A percentile compares a stretch with the other conserved stretches of the same genome.
These are phyloP conservation scores for Pseudogymnoascus sp. DNA, from an alignment of 2,329 filamentous ascomycete species.

Conservation along the genomic window DNA sequence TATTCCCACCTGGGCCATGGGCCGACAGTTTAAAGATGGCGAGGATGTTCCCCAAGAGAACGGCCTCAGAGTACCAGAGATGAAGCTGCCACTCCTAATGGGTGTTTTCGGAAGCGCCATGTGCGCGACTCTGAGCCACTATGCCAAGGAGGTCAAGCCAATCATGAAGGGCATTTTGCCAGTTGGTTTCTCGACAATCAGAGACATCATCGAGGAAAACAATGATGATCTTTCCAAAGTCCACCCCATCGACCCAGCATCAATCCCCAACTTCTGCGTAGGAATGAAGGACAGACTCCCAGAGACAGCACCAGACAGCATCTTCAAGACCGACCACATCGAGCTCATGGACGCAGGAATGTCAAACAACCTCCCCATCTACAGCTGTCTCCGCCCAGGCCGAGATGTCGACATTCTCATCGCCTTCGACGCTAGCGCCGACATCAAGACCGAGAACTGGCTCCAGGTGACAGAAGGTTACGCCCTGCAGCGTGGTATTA, in stretches of 20 bases:
- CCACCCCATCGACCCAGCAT: conserved; percentile 87
- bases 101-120: conserved; percentile 97
- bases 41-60: conserved; percentile 51
- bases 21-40: conserved; percentile 72
- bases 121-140: conserved; percentile 90
- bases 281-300: conserved; percentile 73
- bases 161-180: conserved; percentile 57
- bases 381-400: conserved; percentile 82
- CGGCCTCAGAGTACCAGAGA: conserved; percentile 69
- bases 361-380: conserved; percentile 96
- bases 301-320: conserved; percentile 66
- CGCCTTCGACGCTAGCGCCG: conserved; percentile 80
- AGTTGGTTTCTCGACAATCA: conserved; percentile 67
- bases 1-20: conserved; percentile 91
- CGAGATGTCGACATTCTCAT: conserved; percentile 84
- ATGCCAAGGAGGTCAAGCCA: conserved; percentile 89
- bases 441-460: conserved; percentile 94
- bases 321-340: conserved; percentile 64
- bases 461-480: conserved; percentile 91
- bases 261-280: conserved; percentile 81
- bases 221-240: conserved; percentile 83
- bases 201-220: conserved; percentile 73
- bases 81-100: conserved; percentile 75
- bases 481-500: conserved; percentile 78
- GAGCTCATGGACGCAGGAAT: conserved; percentile 96